A percentile compares a stretch with the other conserved stretches of the same genome.
These are phyloP conservation scores for Macadamia integrifolia DNA, from an alignment of 164 flowering plant species.

Conservation along the genomic window DNA sequence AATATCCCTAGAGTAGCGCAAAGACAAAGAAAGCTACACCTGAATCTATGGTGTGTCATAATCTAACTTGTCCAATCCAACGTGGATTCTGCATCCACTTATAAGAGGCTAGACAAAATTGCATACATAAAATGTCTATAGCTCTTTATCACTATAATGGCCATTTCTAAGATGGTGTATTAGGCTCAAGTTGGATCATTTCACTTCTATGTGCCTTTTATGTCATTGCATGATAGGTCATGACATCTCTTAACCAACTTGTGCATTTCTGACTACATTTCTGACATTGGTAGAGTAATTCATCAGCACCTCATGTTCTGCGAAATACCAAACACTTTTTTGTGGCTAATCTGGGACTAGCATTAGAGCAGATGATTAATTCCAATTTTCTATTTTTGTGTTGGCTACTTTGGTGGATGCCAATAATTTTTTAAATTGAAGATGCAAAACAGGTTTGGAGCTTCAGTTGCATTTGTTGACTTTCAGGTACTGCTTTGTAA, in stretches of 20 bases:
- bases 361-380: constrained; percentile 53
- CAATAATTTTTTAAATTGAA: constrained; percentile 82
- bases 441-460: constrained; percentile 79
- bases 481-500: constrained; percentile 55
- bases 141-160: no score
- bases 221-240: no score
- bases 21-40: no score
- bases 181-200: no score
- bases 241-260: constrained; percentile 1
- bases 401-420: constrained; percentile 36
- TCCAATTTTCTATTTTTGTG: constrained; percentile 11
- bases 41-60: no score
- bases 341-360: constrained; percentile 83
- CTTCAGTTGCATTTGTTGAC: constrained; percentile 95
- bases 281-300: constrained; percentile 22
- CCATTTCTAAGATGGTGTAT: no score
- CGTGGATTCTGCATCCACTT: no score
- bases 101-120: no score
- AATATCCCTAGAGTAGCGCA: no score
- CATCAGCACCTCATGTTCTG: constrained; percentile 21
- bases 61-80: no score
- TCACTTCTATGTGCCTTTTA: no score
- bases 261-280: constrained; percentile 13
- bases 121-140: no score
- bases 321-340: constrained; percentile 74